phyloP scores from a whole-genome alignment of 352 stramenopile genomes.

The Phytophthora citricola region DNA sequence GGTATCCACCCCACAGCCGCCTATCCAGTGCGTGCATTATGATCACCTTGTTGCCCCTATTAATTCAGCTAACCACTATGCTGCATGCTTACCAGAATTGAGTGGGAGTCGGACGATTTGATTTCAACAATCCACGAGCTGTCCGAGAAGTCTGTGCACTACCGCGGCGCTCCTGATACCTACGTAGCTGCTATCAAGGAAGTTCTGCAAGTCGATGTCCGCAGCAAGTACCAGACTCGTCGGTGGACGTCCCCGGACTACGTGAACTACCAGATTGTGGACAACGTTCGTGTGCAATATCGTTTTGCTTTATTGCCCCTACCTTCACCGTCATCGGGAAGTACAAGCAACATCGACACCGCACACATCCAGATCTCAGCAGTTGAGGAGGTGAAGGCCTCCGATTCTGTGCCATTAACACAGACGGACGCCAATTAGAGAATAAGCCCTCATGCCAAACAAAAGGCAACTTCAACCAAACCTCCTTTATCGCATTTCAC shows the following conservation, averaged over 20 bases:
- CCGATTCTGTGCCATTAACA: neutral
- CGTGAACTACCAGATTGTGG: constrained; percentile 58
- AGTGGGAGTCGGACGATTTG: constrained; percentile 46
- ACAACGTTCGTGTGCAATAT: constrained; percentile 67
- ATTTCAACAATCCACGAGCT: constrained; percentile 38
- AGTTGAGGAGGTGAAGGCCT: constrained; percentile 32
- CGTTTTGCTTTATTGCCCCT: constrained; percentile 32
- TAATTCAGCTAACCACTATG: neutral
- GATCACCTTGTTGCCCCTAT: neutral
- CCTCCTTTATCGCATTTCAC: constrained; percentile 17
- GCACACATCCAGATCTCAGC: constrained; percentile 38
- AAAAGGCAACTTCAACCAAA: constrained; percentile 28
- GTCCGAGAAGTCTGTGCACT: constrained; percentile 54
- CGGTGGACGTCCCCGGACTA: constrained; percentile 43
- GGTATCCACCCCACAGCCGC: constrained; percentile 48
- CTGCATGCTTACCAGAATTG: constrained; percentile 36
- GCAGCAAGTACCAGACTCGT: constrained; percentile 78
- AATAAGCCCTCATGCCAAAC: neutral
- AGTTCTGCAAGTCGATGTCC: constrained; percentile 75
- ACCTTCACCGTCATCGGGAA: constrained; percentile 1
- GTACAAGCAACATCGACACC: constrained; percentile 19
- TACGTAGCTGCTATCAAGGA: constrained; percentile 67
- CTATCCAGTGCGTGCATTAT: constrained; percentile 41
- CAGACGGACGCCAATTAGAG: constrained; percentile 4
- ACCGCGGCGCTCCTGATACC: constrained; percentile 27